Percentiles rank a stretch among this genome's conserved stretches.
These are phyloP conservation scores for Amaranthus cruentus DNA, from an alignment of 148 eudicot genomes.

Conservation along the genomic window DNA sequence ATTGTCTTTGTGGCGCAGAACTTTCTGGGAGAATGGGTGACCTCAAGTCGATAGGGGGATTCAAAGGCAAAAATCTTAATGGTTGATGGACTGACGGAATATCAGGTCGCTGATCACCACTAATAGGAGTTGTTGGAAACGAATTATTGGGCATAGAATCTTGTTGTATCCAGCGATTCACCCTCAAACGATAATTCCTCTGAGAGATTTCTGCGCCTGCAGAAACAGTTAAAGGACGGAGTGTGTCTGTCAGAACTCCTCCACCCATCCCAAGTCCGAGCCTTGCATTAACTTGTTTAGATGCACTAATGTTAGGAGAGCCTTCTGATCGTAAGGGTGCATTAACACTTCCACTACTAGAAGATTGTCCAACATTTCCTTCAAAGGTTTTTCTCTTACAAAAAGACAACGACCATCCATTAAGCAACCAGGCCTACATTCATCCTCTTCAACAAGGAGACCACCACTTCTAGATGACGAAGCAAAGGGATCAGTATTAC, in stretches of 20 bases:
- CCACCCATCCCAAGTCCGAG: slow-evolving; percentile 47
- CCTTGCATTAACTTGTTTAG: slow-evolving; percentile 46
- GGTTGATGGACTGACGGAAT: slow-evolving; percentile 35
- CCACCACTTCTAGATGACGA: slow-evolving; percentile 41
- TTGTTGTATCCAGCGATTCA: slow-evolving; percentile 41
- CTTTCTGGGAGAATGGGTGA: slow-evolving; percentile 34
- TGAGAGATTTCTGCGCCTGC: slow-evolving; percentile 41
- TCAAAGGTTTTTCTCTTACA: slow-evolving; percentile 84
- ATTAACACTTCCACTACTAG: slow-evolving; percentile 43
- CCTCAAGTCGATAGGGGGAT: slow-evolving; percentile 43
- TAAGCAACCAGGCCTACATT: slow-evolving; percentile 46
- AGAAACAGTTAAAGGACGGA: slow-evolving; percentile 29
- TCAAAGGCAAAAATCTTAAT: slow-evolving; percentile 37
- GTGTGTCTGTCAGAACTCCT: slow-evolving; percentile 34
- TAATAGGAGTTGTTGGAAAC: slow-evolving; percentile 23
- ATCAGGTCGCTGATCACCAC: slow-evolving; percentile 30
- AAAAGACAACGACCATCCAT: slow-evolving; percentile 50
- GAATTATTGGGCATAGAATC: slow-evolving; percentile 35
- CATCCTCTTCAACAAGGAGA: slow-evolving; percentile 44
- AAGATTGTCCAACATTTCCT: slow-evolving; percentile 65
- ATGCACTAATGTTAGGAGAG: slow-evolving; percentile 12
- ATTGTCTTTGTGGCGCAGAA: slow-evolving; percentile 30
- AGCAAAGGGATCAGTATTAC: slow-evolving; percentile 41
- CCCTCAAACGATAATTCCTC: slow-evolving; percentile 55
- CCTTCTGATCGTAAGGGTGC: slow-evolving; percentile 37